Conservation (phyloP, 2,329 filamentous ascomycete species). For the Clarireedia sp. region DNA sequence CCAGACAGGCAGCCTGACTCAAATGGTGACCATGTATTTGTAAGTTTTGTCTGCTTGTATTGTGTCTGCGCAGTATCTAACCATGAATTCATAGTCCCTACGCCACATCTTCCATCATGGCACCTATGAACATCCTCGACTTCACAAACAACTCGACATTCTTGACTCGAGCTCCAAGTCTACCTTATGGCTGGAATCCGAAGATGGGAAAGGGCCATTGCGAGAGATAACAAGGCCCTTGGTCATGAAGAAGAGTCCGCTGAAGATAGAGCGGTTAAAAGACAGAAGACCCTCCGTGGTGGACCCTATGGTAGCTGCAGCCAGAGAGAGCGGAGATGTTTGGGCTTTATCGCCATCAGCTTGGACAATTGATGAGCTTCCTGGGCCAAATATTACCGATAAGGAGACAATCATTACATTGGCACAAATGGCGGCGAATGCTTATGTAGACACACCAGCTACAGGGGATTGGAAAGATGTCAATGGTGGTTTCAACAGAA, state of each 20-base stretch:
- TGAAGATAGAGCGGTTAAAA: slow-evolving; percentile 70
- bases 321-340: slow-evolving; percentile 59
- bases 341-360: slow-evolving; percentile 62
- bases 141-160: slow-evolving; percentile 73
- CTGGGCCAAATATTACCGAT: slow-evolving; percentile 75
- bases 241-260: slow-evolving; percentile 52
- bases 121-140: slow-evolving; percentile 64
- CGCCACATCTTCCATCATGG: slow-evolving; percentile 93
- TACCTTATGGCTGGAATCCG: slow-evolving; percentile 53
- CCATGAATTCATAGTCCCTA: slow-evolving; percentile 43
- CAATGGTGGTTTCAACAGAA: slow-evolving; percentile 72
- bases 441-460: slow-evolving; percentile 69
- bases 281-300: slow-evolving; percentile 72
- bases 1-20: slow-evolving; percentile 41
- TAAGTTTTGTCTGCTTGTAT: slow-evolving; percentile 24
- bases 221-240: slow-evolving; percentile 46
- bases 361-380: slow-evolving; percentile 72
- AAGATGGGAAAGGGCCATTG: slow-evolving; percentile 41
- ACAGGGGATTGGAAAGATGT: slow-evolving; percentile 79
- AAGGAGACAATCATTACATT: slow-evolving; percentile 77
- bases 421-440: slow-evolving; percentile 81
- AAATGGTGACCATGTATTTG: slow-evolving; percentile 45
- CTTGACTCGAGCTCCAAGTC: slow-evolving; percentile 37
- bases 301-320: slow-evolving; percentile 67
- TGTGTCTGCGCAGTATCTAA: slow-evolving; percentile 9